phyloP scores from a whole-genome alignment of 495 filamentous ascomycete genomes.

The Podospora sp. region DNA sequence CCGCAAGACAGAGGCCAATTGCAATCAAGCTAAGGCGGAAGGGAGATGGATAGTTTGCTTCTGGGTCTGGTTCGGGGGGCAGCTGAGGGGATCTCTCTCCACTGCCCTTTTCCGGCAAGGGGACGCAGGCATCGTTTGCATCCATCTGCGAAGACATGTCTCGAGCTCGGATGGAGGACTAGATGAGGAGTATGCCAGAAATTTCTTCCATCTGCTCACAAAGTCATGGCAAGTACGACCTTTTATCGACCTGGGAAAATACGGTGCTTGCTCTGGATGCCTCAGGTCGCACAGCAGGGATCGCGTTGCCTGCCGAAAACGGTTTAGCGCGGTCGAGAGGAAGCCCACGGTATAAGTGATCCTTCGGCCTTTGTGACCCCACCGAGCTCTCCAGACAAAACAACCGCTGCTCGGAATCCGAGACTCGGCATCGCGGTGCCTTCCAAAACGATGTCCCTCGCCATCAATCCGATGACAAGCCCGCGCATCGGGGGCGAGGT shows the following conservation, averaged over 20 bases:
- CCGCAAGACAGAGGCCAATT: slow-evolving; percentile 2
- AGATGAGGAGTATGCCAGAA: neutral
- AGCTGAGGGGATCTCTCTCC: neutral
- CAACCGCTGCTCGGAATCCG: neutral
- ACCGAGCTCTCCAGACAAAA: neutral
- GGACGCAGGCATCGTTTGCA: neutral
- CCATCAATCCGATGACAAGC: neutral
- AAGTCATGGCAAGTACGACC: neutral
- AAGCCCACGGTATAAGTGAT: too few species aligned
- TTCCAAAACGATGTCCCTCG: neutral
- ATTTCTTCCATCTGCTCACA: neutral
- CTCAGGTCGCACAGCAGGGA: neutral
- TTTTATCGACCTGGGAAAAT: neutral
- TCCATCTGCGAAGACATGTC: neutral
- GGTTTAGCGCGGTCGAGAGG: neutral
- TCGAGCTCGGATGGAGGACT: neutral
- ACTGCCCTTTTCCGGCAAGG: neutral
- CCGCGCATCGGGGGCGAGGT: neutral
- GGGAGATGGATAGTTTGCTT: neutral
- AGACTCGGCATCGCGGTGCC: neutral
- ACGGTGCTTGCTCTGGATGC: neutral
- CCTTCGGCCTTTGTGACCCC: neutral
- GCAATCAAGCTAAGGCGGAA: slow-evolving; percentile 2
- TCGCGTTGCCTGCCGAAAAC: slow-evolving; percentile 12
- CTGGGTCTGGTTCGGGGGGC: neutral